Conservation (phyloP, 352 stramenopile genomes). For the Phytopythium helicoides region DNA sequence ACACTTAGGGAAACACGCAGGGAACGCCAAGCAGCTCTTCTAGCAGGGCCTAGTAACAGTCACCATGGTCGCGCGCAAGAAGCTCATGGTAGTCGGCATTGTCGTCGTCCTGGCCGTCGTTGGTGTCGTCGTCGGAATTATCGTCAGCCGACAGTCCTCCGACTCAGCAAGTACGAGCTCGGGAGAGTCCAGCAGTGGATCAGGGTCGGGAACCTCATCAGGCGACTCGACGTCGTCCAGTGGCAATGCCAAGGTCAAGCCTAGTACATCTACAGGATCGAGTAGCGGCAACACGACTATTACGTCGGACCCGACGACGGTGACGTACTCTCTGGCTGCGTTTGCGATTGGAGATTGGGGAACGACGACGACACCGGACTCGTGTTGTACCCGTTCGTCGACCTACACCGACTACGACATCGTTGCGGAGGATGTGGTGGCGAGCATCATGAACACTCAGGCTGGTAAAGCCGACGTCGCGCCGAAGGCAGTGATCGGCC, state of each 20-base stretch:
- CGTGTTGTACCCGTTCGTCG: constrained; percentile 64
- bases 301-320: constrained; percentile 54
- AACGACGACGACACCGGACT: constrained; percentile 55
- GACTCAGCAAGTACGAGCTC: constrained; percentile 28
- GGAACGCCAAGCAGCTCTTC: not conserved
- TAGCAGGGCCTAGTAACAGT: constrained; percentile 6
- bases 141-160: constrained; percentile 27
- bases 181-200: constrained; percentile 17
- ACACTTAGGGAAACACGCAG: not conserved
- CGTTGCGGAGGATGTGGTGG: constrained; percentile 62
- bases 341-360: constrained; percentile 80
- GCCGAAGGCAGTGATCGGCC: constrained; percentile 58
- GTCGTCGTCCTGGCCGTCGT: constrained; percentile 47
- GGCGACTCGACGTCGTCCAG: constrained; percentile 11
- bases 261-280: constrained; percentile 22
- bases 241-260: constrained; percentile 23
- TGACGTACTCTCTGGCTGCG: constrained; percentile 47
- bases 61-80: constrained; percentile 27
- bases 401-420: constrained; percentile 64
- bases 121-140: constrained; percentile 41
- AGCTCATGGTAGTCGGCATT: constrained; percentile 31
- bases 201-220: constrained; percentile 10
- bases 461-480: constrained; percentile 26
- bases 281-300: constrained; percentile 19
- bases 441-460: constrained; percentile 60